Evolutionary conservation across 2,329 filamentous ascomycete genomes (phyloP).

Genomic region (Aureobasidium melanogenum): DNA sequence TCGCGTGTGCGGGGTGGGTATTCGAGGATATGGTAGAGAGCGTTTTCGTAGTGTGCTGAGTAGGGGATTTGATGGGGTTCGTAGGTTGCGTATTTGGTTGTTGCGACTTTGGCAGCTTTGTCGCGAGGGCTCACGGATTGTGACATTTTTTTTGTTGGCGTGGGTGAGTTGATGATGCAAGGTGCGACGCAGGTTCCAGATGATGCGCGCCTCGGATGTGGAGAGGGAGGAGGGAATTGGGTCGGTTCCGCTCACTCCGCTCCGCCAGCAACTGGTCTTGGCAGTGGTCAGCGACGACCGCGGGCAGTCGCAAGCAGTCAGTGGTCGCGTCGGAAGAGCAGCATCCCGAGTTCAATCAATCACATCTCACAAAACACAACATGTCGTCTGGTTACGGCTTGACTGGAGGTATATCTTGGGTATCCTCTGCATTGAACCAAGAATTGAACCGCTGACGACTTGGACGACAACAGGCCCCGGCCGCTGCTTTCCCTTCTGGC

Average conservation of each 20-base stretch:
- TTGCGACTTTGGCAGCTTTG: neutral
- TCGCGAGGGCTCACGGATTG: neutral
- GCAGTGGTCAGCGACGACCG: neutral
- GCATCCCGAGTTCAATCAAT: neutral
- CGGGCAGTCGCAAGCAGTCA: neutral
- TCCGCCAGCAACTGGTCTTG: neutral
- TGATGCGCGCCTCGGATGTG: neutral
- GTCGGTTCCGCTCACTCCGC: neutral
- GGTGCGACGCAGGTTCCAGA: neutral
- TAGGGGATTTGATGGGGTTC: slow-evolving; percentile 36
- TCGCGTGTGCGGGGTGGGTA: slow-evolving; percentile 20
- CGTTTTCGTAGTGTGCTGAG: slow-evolving; percentile 36
- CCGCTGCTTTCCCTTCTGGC: slow-evolving; percentile 99
- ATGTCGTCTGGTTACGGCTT: slow-evolving; percentile 83
- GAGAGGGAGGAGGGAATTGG: neutral
- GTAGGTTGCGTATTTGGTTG: slow-evolving; percentile 29
- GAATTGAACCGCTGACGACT: neutral
- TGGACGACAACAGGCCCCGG: slow-evolving; percentile 44
- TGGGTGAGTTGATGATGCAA: neutral
- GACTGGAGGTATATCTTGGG: slow-evolving; percentile 57
- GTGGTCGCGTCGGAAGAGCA: neutral
- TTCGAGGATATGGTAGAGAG: slow-evolving; percentile 32
- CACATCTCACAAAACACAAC: slow-evolving; percentile 19
- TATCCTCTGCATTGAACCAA: neutral
- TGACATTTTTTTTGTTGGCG: neutral